Conservation (phyloP, 169 alveolate species). For the Eimeria necatrix region DNA sequence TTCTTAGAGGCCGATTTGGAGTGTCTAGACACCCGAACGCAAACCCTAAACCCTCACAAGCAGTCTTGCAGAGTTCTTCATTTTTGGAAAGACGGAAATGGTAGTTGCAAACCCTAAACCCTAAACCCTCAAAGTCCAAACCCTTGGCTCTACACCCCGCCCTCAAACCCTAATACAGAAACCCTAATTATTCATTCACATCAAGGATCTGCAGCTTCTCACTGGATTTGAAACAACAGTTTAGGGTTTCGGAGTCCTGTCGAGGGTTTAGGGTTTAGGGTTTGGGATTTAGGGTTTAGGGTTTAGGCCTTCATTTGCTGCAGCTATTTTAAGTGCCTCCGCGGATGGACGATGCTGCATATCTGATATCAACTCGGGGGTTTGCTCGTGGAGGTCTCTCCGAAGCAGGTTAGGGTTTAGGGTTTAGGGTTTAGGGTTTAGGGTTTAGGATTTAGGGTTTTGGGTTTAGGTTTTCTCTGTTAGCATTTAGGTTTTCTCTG, state of each 20-base stretch:
- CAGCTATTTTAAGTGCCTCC: slow-evolving; percentile 2
- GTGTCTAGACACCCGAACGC: not conserved
- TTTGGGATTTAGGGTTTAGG: too few species aligned
- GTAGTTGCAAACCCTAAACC: not conserved
- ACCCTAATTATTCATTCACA: too few species aligned
- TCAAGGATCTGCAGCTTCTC: too few species aligned
- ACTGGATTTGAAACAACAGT: not conserved
- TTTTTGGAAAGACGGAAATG: slow-evolving; percentile 32
- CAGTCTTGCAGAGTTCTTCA: slow-evolving; percentile 24
- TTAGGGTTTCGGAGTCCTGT: too few species aligned
- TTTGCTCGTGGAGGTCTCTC: not conserved
- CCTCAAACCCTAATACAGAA: too few species aligned
- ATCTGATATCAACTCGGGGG: slow-evolving; percentile 7
- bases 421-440: not conserved
- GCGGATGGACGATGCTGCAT: slow-evolving; percentile 62
- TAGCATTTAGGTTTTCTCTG: not conserved
- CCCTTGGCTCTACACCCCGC: not conserved
- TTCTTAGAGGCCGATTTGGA: slow-evolving; percentile 11
- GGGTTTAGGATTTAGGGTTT: not conserved
- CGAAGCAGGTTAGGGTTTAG: slow-evolving; percentile 22
- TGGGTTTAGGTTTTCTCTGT: not conserved
- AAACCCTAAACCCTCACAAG: slow-evolving; percentile 38
- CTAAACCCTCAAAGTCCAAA: not conserved
- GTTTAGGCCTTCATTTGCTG: not conserved
- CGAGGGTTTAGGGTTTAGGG: too few species aligned